Conservation (phyloP, 2,329 filamentous ascomycete genomes). For the Leptographium radiaticola region DNA sequence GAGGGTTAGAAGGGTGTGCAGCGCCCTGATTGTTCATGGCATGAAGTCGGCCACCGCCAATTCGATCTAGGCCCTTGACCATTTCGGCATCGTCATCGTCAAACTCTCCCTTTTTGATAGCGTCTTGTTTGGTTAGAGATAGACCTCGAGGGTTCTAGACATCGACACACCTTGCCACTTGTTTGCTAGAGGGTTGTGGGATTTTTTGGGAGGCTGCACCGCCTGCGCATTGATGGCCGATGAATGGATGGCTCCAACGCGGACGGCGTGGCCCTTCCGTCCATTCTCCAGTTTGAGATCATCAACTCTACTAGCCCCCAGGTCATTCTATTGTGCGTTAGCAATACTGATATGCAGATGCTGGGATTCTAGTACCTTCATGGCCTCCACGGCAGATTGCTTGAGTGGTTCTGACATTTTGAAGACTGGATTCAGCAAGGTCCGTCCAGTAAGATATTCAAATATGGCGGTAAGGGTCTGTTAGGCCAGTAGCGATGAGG, state of each 20-base stretch:
- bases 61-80: slow-evolving; percentile 9
- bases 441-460: background rate
- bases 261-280: background rate
- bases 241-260: background rate
- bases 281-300: slow-evolving; percentile 11
- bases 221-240: background rate
- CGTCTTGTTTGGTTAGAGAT: slow-evolving; percentile 1
- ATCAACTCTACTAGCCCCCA: slow-evolving; percentile 8
- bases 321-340: slow-evolving; percentile 5
- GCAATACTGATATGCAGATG: background rate
- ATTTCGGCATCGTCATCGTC: slow-evolving; percentile 12
- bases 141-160: background rate
- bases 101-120: slow-evolving; percentile 8
- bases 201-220: background rate
- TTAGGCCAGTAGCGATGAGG: background rate
- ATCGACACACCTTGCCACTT: background rate
- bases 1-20: background rate
- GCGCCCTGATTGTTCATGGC: slow-evolving; percentile 1
- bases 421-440: background rate
- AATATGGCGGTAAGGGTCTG: too few relatives aligned
- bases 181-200: background rate
- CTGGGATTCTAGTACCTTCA: background rate
- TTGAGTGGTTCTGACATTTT: background rate
- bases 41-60: slow-evolving; percentile 10
- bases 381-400: background rate